Evolutionary conservation across 345 rosid species (phyloP), one percentile per base, ranked within the genome.

Genomic region (Pugionium dolabratum): DNA sequence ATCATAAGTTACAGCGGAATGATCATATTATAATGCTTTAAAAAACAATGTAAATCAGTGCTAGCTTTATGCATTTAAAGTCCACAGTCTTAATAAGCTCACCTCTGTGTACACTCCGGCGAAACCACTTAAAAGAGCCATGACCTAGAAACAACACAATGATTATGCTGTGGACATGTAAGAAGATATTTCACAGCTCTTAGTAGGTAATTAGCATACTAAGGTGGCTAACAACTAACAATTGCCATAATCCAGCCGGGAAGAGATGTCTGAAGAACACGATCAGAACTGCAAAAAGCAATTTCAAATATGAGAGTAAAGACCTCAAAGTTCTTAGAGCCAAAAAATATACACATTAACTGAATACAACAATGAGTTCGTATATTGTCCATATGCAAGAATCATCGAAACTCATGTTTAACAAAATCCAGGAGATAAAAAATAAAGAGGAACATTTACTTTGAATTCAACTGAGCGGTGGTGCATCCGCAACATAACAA

Each of bases 21-120:
- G 42, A 35, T 27, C 66, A 58, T 8, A 43, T 36, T 29, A 4
- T 51, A 59, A 43, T 44, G 62, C 10, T 43, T 42, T 30, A 55
- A 26, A 49, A 25, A 6, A 9, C 5, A 2, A 8, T 4, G 0
- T 1, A 18, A 18, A 18, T 6, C 9, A 52, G 11, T 18, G 18
- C 18, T 18, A 63, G 68, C 49, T 25, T 66, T 9, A 5, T 7
- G 39, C 25, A 43, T 27, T 18, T 18, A 25, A 25, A 49, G 66
- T 59, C 18, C 18, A 6, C 18, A 18, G 18, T 52, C 66, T 29
- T 62, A 54, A 58, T 65, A 70, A 39, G 18, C 10, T 71, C 69
- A 86, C 96, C 91, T 94, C 99, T 45, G 99, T 90, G 80, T 94
- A 86, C 40, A 88, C 99, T 76, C 99, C 97, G 1, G 97, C 99